These are phyloP conservation scores for Suhomyces kilbournensis DNA, from an alignment of 805 yeast genomes.

Conservation along the genomic window DNA sequence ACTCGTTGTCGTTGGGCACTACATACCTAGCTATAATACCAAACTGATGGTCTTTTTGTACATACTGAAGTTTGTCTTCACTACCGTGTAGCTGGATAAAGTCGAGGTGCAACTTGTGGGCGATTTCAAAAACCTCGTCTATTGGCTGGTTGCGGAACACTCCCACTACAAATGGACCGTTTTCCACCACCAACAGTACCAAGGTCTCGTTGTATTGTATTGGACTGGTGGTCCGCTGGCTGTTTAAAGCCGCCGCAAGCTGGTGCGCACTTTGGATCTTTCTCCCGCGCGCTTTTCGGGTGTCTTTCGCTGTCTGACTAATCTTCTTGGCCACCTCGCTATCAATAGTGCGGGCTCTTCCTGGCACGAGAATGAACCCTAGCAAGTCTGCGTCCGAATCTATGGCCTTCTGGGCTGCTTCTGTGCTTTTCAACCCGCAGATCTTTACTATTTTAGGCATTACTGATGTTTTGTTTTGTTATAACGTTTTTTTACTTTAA, in stretches of 20 bases:
- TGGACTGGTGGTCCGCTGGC: conserved; percentile 9
- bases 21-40: conserved; percentile 77
- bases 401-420: conserved; percentile 71
- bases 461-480: no score
- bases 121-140: conserved; percentile 51
- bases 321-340: conserved; percentile 26
- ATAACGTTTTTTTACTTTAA: no score
- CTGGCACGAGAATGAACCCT: conserved; percentile 88
- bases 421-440: conserved; percentile 72
- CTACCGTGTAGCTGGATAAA: conserved; percentile 85
- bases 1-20: conserved; percentile 49
- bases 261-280: conserved; percentile 19
- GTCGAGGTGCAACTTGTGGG: conserved; percentile 54
- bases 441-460: conserved; percentile 49
- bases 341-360: conserved; percentile 65
- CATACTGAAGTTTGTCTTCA: conserved; percentile 49
- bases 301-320: conserved; percentile 23
- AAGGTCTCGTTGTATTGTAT: conserved; percentile 32
- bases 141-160: conserved; percentile 83
- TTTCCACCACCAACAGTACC: conserved; percentile 24
- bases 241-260: conserved; percentile 12
- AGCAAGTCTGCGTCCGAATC: conserved; percentile 69
- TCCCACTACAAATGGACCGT: conserved; percentile 78
- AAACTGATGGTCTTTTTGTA: conserved; percentile 41
- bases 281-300: conserved; percentile 15